These are phyloP conservation scores for Mucor circinelloides DNA, from an alignment of 371 early-diverging fungal genomes.

Conservation along the genomic window DNA sequence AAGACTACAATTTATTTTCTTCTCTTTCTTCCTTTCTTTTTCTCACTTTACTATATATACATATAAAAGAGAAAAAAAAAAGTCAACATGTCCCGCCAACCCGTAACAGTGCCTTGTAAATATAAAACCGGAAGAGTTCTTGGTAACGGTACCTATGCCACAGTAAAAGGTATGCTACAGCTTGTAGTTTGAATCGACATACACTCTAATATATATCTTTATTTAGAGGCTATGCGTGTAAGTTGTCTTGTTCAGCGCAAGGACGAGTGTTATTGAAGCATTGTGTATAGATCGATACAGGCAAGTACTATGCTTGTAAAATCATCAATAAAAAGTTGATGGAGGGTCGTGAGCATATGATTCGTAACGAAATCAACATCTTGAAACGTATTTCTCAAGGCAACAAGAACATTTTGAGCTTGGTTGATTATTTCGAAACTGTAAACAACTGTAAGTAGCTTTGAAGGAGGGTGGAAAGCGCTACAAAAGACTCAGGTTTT, in stretches of 20 bases:
- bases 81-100: slow-evolving; percentile 13
- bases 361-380: slow-evolving; percentile 88
- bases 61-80: no score
- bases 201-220: neutral
- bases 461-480: neutral
- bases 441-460: slow-evolving; percentile 73
- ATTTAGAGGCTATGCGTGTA: slow-evolving; percentile 55
- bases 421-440: slow-evolving; percentile 93
- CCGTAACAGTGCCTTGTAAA: slow-evolving; percentile 65
- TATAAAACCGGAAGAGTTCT: slow-evolving; percentile 72
- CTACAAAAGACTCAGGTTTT: neutral
- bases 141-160: slow-evolving; percentile 73
- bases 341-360: slow-evolving; percentile 89
- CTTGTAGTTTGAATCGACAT: neutral
- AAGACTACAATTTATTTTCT: neutral
- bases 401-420: slow-evolving; percentile 84
- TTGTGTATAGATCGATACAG: slow-evolving; percentile 71
- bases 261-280: neutral
- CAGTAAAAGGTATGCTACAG: slow-evolving; percentile 64
- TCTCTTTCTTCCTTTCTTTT: neutral
- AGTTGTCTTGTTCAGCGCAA: slow-evolving; percentile 2
- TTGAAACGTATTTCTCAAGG: slow-evolving; percentile 84
- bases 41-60: neutral
- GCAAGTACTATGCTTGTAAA: slow-evolving; percentile 87
- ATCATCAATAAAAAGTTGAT: slow-evolving; percentile 90